These are phyloP conservation scores for Heterotrichella gracilis DNA, from an alignment of 352 stramenopile genomes.

Conservation along the genomic window DNA sequence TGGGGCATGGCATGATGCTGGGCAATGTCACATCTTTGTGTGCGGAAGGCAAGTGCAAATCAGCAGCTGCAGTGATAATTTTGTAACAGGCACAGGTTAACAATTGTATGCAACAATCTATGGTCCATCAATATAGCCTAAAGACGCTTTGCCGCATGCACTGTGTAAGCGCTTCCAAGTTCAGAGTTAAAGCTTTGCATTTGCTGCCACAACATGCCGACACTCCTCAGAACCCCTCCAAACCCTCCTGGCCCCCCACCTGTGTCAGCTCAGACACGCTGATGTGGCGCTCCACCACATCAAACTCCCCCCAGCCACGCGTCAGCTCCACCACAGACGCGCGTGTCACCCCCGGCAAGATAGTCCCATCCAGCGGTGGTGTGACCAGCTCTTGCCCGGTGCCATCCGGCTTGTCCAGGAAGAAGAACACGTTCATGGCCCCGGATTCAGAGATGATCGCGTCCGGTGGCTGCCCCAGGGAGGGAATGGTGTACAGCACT, in stretches of 20 bases:
- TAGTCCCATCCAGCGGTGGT: slow-evolving; percentile 62
- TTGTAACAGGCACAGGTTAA: no score
- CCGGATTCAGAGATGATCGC: slow-evolving; percentile 35
- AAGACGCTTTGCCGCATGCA: no score
- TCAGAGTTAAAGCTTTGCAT: no score
- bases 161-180: no score
- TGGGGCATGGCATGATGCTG: no score
- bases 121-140: no score
- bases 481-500: slow-evolving; percentile 68
- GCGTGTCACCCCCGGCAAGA: slow-evolving; percentile 74
- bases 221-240: no score
- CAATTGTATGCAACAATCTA: no score
- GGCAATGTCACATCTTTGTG: no score
- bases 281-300: slow-evolving; percentile 59
- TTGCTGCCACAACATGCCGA: no score
- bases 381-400: slow-evolving; percentile 67
- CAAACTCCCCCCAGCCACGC: slow-evolving; percentile 50
- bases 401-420: slow-evolving; percentile 55
- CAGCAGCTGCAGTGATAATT: no score
- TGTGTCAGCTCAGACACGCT: slow-evolving; percentile 66
- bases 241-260: slow-evolving; percentile 41
- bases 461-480: slow-evolving; percentile 31
- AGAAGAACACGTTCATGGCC: slow-evolving; percentile 93
- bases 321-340: slow-evolving; percentile 64
- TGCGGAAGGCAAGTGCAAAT: no score